Evolutionary conservation across 495 filamentous ascomycete species (phyloP).

Genomic region (Hapsidospora chrysogenum): DNA sequence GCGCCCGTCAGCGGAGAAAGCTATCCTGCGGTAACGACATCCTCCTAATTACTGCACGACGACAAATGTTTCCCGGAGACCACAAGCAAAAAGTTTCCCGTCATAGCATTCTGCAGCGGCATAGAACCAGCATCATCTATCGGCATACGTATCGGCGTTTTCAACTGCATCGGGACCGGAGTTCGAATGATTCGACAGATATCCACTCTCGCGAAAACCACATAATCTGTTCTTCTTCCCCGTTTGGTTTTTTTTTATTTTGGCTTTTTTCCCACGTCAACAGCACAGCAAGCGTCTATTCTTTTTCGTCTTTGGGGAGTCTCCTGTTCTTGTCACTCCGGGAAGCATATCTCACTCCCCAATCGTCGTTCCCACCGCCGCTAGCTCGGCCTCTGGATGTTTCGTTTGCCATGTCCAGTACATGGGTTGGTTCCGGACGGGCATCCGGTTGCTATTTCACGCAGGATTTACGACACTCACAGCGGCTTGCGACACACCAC

Average conservation of each 20-base stretch:
- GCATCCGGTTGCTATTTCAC: conserved; percentile 1
- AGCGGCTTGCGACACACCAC: conserved; percentile 3
- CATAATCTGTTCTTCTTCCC: conserved; percentile 1
- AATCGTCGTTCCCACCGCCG: neutral
- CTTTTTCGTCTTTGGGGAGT: conserved; percentile 1
- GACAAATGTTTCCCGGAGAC: neutral
- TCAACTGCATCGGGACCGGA: conserved; percentile 3
- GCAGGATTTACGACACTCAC: neutral
- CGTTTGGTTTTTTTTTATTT: neutral
- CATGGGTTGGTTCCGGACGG: too few relatives aligned
- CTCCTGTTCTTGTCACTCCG: neutral
- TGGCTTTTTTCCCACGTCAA: neutral
- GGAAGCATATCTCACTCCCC: neutral
- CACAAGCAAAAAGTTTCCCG: neutral
- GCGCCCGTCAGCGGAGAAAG: conserved; percentile 16
- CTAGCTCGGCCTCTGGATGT: conserved; percentile 3
- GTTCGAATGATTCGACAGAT: conserved; percentile 3
- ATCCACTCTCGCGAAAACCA: conserved; percentile 1
- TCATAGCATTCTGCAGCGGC: conserved; percentile 2
- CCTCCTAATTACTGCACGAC: conserved; percentile 10
- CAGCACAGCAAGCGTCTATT: conserved; percentile 3
- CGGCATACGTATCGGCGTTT: conserved; percentile 3
- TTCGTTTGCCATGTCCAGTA: neutral
- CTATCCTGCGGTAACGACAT: conserved; percentile 25
- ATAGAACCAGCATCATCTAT: conserved; percentile 1